Base-by-base conservation (phyloP, 1,284 basidiomycete genomes). In the Apiotrichum brassicae region DNA sequence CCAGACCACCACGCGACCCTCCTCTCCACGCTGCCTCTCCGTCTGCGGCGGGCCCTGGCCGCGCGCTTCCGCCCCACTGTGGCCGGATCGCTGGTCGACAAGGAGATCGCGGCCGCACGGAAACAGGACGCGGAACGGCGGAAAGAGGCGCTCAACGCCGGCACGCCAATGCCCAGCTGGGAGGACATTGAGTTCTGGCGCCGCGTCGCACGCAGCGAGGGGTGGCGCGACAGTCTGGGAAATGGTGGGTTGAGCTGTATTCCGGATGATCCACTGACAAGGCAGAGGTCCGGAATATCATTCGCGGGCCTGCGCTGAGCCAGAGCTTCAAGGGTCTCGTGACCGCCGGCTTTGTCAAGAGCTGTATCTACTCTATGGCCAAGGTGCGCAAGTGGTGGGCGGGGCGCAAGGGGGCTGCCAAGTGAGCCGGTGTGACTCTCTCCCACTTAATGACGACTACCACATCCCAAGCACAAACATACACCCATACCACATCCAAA, bases 321-420 rank as follows among this genome's bases (percentile, higher is more conserved):
- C 91, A 97, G 74, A 81, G 85, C 7, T 61, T 87, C 58, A 97
- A 95, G 73, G 92, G 92, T 8, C 67, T 95, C 46, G 78, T 87
- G 18, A 91, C 85, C 48, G 87, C 88, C 6, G 91, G 91, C 0
- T 63, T 86, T 7, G 75, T 78, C 39, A 92, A 92, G 77, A 88
- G 86, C 63, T 55, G 84, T 11, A 80, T 80, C 39, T 97, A 95
- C 70, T 77, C 80, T 38, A 60, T 78, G 37, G 80, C 83, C 49
- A 92, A 95, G 75, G 75, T 92, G 22, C 74, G 80, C 42, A 95
- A 94, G 73, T 92, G 87, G 85, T 85, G 85, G 79, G 76, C 74
- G 12, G 62, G 59, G 26, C 52, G 61, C 39, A 56, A 56, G 20
- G 35, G 53, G 42, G 23, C 18, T 20, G 36, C 33, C 11, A 33